Percentiles rank a stretch among this genome's conserved stretches.
Conservation (phyloP, 2,329 filamentous ascomycete species). For the Arthroderma sp. region DNA sequence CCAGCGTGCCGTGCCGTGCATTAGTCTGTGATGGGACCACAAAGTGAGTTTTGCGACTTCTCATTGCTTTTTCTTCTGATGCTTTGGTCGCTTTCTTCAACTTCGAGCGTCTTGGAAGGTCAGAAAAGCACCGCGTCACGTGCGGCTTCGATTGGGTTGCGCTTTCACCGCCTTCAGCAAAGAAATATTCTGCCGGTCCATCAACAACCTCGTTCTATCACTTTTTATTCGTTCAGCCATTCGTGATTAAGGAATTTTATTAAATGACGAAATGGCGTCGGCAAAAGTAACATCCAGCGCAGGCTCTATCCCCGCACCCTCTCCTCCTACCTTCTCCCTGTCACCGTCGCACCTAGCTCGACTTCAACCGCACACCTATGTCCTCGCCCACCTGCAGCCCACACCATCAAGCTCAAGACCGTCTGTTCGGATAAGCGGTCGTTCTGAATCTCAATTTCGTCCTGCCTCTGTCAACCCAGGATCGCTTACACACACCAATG, state of each 20-base stretch:
- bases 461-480: constrained; percentile 64
- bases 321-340: constrained; percentile 37
- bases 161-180: not conserved
- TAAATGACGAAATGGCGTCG: too few species aligned
- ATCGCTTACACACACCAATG: constrained; percentile 77
- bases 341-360: constrained; percentile 66
- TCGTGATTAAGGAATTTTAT: too few species aligned
- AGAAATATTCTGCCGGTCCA: constrained; percentile 1
- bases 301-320: too few species aligned
- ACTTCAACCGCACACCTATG: constrained; percentile 75
- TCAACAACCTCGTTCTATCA: not conserved
- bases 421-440: constrained; percentile 68
- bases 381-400: constrained; percentile 73
- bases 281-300: too few species aligned
- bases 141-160: too few species aligned
- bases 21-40: not conserved
- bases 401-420: constrained; percentile 34
- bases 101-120: too few species aligned
- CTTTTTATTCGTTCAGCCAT: too few species aligned
- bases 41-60: not conserved
- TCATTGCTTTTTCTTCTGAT: too few species aligned
- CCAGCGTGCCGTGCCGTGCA: too few species aligned
- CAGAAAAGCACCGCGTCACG: too few species aligned
- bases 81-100: too few species aligned
- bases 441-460: constrained; percentile 56